Base-by-base conservation (phyloP, 208 protist species). In the Lotmaria passim region DNA sequence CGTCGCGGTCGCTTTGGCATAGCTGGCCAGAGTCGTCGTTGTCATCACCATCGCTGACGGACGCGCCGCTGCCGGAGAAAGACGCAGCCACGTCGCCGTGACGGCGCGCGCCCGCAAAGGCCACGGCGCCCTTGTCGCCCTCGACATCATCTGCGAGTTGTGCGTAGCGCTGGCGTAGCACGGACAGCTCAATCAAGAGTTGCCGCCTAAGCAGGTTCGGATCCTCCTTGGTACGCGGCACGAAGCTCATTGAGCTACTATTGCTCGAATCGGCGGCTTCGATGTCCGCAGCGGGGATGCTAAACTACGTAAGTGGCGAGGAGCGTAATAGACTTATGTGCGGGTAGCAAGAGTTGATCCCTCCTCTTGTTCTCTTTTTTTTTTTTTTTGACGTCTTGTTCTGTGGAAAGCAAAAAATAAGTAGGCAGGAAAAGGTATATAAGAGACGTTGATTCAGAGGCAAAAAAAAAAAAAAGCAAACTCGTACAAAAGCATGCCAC, bases 1-100 rank as follows among this genome's bases (percentile, higher is more conserved):
- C 90, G 72, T 95, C 90, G 4, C 87, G 77, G 63, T 89, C 90
- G 46, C 78, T 89, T 71, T 95, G 87, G 43, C 82, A 79, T 3
- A 95, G 75, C 12, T 53, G 53, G 7, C 67, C 68, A 7, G 47
- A 36, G 7, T 64, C 46, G 19, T 38, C 60, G 10, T 48, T 56
- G 19, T 50, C 67, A 3, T 33, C 28, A 2, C 30, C 44, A 7
- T 50, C 44, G 17, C 17, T 17, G 31, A 2, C 5, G 10, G 34
- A 15, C 2, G 44, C 47, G 7, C 10, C 23, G 12, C 21, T 33
- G 8, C 44, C 17, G 19, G 23, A 52, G 2, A 14, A 24, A 2
- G 21, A 33, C 19, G 41, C 24, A 12, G n/a, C 38, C 28, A 7
- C n/a, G 30, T 23, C 15, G 19, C 4, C 23, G 0, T 5, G 19